Evolutionary conservation across 306 rosid genomes (phyloP).

Genomic region (Prunus mume): DNA sequence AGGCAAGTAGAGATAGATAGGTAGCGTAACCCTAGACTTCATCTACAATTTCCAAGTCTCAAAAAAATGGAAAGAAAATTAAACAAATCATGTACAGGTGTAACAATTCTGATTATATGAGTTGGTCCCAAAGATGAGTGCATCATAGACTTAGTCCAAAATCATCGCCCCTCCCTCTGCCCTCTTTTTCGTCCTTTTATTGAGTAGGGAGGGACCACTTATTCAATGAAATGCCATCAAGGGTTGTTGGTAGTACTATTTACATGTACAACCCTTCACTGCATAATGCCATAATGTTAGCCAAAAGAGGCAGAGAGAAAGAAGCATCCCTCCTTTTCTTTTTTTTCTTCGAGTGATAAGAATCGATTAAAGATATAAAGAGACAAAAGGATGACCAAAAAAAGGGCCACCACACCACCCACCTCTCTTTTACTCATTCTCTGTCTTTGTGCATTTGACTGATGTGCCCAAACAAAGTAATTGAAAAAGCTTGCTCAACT

Average conservation of each 20-base stretch:
- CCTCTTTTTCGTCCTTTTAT: not conserved
- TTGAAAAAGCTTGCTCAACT: slow-evolving; percentile 24
- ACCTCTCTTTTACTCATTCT: slow-evolving; percentile 18
- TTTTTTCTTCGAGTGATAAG: not conserved
- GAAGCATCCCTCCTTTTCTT: not conserved
- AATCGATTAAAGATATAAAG: not conserved
- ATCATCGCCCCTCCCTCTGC: not conserved
- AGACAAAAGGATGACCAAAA: slow-evolving; percentile 2
- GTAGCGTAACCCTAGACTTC: not conserved
- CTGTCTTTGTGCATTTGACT: slow-evolving; percentile 22
- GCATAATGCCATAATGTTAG: not conserved
- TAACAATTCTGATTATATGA: not conserved
- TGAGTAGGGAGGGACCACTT: slow-evolving; percentile 5
- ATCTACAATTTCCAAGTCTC: not conserved
- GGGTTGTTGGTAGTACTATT: not conserved
- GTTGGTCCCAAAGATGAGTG: not conserved
- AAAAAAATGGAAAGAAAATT: not conserved
- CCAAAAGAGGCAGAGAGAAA: not conserved
- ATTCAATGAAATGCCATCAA: not conserved
- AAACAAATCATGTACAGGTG: not conserved
- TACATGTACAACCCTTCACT: not conserved
- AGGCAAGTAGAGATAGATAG: not conserved
- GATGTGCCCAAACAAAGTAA: slow-evolving; percentile 23
- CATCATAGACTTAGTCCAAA: not conserved
- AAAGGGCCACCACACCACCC: slow-evolving; percentile 16